A percentile compares a stretch with the other conserved stretches of the same genome.
Conservation (phyloP, 768 basidiomycete species). For the Lactarius pseudohatsudake region DNA sequence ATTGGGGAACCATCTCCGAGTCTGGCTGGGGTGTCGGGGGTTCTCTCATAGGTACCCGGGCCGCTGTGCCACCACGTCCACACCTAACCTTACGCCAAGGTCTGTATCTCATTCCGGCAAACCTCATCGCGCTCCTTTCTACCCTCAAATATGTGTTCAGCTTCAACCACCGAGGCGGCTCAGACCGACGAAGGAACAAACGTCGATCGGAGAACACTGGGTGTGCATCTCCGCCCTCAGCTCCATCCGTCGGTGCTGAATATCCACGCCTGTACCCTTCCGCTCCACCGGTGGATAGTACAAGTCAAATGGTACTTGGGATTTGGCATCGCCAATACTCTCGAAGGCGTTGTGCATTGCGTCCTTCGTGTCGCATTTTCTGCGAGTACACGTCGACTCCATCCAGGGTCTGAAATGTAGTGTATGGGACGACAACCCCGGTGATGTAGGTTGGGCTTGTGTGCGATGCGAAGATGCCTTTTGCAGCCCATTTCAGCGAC, state of each 20-base stretch:
- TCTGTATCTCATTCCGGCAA: background rate
- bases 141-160: background rate
- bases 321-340: background rate
- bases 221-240: background rate
- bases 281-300: background rate
- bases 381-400: background rate
- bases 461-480: background rate
- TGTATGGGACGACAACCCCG: background rate
- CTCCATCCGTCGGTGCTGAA: background rate
- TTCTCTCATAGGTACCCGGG: background rate
- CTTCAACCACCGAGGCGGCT: conserved; percentile 1
- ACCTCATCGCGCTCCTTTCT: background rate
- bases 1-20: background rate
- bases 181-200: background rate
- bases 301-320: background rate
- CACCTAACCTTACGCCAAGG: conserved; percentile 21
- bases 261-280: background rate
- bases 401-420: background rate
- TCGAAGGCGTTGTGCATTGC: background rate
- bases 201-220: background rate
- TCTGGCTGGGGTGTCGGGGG: background rate
- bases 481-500: background rate
- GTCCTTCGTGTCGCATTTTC: background rate
- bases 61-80: too few species aligned
- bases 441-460: background rate